Evolutionary conservation across 1,139 yeast genomes (phyloP).

Genomic region (Saccharomycopsis phalli): DNA sequence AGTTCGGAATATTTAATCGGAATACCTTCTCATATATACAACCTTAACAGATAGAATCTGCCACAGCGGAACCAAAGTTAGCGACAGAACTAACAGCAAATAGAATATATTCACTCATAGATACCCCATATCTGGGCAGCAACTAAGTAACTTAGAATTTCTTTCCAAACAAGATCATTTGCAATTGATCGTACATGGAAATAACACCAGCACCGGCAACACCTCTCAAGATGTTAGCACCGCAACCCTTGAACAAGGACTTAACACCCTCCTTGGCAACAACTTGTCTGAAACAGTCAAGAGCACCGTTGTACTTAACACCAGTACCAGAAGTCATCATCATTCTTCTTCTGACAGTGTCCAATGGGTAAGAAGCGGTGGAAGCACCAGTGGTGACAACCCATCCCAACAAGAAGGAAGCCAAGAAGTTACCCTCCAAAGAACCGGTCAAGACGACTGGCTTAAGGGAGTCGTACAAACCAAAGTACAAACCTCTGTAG

Average conservation of each 20-base stretch:
- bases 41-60: no score
- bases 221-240: conserved; percentile 83
- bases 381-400: conserved; percentile 73
- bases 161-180: conserved; percentile 64
- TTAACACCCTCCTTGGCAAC: conserved; percentile 65
- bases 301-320: conserved; percentile 65
- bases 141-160: conserved; percentile 59
- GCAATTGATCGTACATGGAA: conserved; percentile 72
- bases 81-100: neutral
- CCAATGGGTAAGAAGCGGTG: conserved; percentile 75
- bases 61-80: no score
- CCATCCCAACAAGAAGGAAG: conserved; percentile 75
- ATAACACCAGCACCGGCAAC: conserved; percentile 83
- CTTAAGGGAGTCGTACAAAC: conserved; percentile 71
- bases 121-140: neutral
- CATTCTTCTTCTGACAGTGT: conserved; percentile 83
- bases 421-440: conserved; percentile 61
- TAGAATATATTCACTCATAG: neutral
- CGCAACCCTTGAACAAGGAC: conserved; percentile 78
- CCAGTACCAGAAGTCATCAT: conserved; percentile 84
- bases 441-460: conserved; percentile 66
- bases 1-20: no score
- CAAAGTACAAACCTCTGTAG: conserved; percentile 80
- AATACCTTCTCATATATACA: no score
- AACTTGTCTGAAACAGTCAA: conserved; percentile 63